phyloP scores from a whole-genome alignment of 495 filamentous ascomycete species.

The Penicillium canariense region DNA sequence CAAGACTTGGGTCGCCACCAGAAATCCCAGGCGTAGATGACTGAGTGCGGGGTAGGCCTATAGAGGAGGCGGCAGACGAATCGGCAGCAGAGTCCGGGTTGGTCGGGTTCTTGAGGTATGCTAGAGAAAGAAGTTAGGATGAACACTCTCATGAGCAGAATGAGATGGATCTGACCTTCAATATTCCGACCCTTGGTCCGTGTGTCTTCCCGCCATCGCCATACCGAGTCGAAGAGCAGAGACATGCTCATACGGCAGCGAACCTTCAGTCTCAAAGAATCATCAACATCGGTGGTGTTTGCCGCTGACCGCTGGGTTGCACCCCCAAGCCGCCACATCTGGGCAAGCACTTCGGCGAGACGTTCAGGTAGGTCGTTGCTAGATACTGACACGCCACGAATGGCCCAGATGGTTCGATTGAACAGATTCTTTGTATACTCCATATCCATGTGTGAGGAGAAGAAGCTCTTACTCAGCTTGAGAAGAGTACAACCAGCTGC shows the following conservation, averaged over 20 bases:
- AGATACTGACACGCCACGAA: constrained; percentile 73
- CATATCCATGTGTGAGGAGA: constrained; percentile 64
- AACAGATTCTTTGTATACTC: constrained; percentile 73
- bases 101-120: constrained; percentile 81
- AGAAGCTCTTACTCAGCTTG: constrained; percentile 85
- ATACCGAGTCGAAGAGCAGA: constrained; percentile 86
- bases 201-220: constrained; percentile 89
- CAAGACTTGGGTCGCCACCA: constrained; percentile 46
- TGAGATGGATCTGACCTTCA: constrained; percentile 49
- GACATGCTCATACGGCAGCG: constrained; percentile 92
- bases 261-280: constrained; percentile 76
- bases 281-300: constrained; percentile 53
- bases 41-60: constrained; percentile 31
- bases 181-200: constrained; percentile 75
- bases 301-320: constrained; percentile 37
- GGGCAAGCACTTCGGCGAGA: constrained; percentile 83
- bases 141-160: background rate
- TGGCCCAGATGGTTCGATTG: constrained; percentile 69
- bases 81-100: constrained; percentile 77
- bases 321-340: constrained; percentile 81
- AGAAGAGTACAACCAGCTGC: constrained; percentile 81
- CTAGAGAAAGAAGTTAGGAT: constrained; percentile 26
- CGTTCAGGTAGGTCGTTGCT: constrained; percentile 84
- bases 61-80: constrained; percentile 63
- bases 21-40: constrained; percentile 38